Evolutionary conservation across 2,329 filamentous ascomycete genomes (phyloP).

Genomic region (Neopestalotiopsis sp.): DNA sequence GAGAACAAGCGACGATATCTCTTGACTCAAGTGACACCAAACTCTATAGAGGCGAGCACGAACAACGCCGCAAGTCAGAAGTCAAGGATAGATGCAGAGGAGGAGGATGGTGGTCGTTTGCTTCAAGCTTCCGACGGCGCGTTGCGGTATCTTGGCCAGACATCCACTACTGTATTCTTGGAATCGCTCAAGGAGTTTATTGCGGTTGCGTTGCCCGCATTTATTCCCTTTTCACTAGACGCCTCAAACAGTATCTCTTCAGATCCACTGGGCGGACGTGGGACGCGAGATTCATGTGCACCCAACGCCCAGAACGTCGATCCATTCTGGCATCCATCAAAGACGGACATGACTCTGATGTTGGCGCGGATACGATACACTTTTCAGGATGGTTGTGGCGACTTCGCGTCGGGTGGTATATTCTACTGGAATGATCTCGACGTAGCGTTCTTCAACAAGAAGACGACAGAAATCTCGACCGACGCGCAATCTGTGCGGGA

Average conservation of each 20-base stretch:
- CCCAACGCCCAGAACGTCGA: conserved; percentile 44
- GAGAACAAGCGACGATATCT: conserved; percentile 40
- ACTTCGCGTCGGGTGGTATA: conserved; percentile 51
- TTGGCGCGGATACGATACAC: conserved; percentile 47
- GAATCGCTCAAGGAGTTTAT: conserved; percentile 56
- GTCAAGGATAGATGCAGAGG: conserved; percentile 18
- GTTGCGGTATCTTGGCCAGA: conserved; percentile 53
- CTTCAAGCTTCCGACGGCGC: conserved; percentile 51
- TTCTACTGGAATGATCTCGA: conserved; percentile 53
- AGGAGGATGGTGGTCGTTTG: conserved; percentile 44
- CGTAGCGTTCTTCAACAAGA: conserved; percentile 28
- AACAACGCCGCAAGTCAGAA: conserved; percentile 12
- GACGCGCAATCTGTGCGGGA: conserved; percentile 36
- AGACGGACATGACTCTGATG: conserved; percentile 43
- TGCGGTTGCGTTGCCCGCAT: conserved; percentile 43
- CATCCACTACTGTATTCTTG: conserved; percentile 55
- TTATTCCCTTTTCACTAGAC: conserved; percentile 28
- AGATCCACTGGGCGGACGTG: conserved; percentile 49
- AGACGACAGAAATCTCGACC: conserved; percentile 18
- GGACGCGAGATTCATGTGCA: conserved; percentile 52
- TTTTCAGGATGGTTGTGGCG: conserved; percentile 50
- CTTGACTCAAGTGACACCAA: conserved; percentile 30
- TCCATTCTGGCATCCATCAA: conserved; percentile 45
- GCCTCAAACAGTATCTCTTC: conserved; percentile 40
- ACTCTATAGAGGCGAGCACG: conserved; percentile 11